Conservation (phyloP, 257 asterid genomes). For the Nicotiana sylvestris region DNA sequence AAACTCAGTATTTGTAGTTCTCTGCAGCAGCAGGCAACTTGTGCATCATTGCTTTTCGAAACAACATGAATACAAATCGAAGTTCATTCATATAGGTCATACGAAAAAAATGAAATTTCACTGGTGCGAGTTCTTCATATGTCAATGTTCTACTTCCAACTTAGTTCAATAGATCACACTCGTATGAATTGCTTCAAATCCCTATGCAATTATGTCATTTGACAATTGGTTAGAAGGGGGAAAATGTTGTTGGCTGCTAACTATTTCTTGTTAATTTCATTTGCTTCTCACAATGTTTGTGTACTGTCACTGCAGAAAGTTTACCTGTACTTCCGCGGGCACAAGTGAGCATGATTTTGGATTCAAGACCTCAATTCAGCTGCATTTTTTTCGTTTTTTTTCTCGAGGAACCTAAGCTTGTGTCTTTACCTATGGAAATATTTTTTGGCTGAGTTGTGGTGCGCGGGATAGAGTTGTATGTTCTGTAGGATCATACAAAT, state of each 20-base stretch:
- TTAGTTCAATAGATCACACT: not conserved
- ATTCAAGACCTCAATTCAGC: not conserved
- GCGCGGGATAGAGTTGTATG: constrained; percentile 3
- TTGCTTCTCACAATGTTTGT: not conserved
- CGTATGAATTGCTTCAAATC: too few species aligned
- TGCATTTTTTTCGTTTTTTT: not conserved
- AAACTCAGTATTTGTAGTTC: too few species aligned
- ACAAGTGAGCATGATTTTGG: constrained; percentile 36
- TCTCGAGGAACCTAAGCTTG: not conserved
- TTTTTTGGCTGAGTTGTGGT: not conserved
- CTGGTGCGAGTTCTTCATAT: too few species aligned
- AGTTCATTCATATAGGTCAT: too few species aligned
- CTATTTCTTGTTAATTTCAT: not conserved
- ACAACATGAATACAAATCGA: too few species aligned
- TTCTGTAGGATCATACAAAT: not conserved
- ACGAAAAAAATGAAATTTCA: too few species aligned
- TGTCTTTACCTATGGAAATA: not conserved
- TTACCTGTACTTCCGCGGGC: constrained; percentile 76
- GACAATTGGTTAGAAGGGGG: not conserved
- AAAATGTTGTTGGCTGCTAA: not conserved
- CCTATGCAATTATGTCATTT: not conserved
- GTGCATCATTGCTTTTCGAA: too few species aligned
- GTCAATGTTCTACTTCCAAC: too few species aligned
- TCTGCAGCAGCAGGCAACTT: too few species aligned
- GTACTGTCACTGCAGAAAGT: constrained; percentile 59